Base-by-base conservation (phyloP, 768 basidiomycete genomes). In the Phylloporus rhodoxanthus region DNA sequence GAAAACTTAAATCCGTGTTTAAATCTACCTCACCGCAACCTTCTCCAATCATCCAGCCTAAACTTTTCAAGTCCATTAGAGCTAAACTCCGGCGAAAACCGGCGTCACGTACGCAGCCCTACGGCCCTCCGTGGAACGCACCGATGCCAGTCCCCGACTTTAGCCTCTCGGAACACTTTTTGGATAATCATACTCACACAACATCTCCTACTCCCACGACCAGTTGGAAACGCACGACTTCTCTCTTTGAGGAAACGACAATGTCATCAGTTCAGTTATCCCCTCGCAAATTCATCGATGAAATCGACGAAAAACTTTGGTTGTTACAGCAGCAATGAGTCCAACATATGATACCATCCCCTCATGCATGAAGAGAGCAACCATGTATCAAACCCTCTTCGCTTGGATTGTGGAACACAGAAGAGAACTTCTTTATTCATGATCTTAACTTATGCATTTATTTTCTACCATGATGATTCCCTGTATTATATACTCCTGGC, bases 101-200 rank as follows among this genome's bases (percentile, higher is more conserved):
- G 4, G 57, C 57, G 4, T 49, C 59, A 30, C 70, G 70, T 15
- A 71, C 71, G 10, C 69, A 71, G 15, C 70, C 70, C 4, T 71
- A 71, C 21, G 65, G 67, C 10, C 62, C 68, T 30, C 70, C 70
- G 4, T 71, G 68, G 57, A 72, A 68, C 51, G 63, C 57, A 15
- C 49, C 52, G 2, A 67, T 67, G 65, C 63, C 63, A 15, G 36
- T 49, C n/a, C 41, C 32, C 11, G 56, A 61, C 15, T 36, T 21
- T 1, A 8, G 7, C 5, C 38, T 25, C 23, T 25, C 39, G 2
- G 21, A 25, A 23, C 21, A 40, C 39, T 23, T 40, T 23, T 8
- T 40, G 39, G 23, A 40, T 4, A 7, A 40, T 36, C 42, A 45
- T 13, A 21, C 51, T 10, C 45, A 26, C 6, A 29, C 21, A 5